Evolutionary conservation across 768 basidiomycete species (phyloP).

Genomic region (Tylopilus plumbeoviolaceoides): DNA sequence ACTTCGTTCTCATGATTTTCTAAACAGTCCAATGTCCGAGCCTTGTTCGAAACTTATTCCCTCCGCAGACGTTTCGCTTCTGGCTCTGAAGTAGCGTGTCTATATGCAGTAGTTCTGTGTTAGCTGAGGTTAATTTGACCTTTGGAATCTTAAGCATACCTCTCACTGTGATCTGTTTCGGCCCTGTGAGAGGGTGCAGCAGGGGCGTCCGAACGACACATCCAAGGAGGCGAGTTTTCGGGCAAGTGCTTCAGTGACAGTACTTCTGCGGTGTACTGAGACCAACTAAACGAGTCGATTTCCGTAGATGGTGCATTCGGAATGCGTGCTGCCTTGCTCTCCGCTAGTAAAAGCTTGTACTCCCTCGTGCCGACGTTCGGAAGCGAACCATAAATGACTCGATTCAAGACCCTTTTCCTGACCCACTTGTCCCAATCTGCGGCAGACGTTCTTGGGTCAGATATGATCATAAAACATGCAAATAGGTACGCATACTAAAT

Average conservation of each 20-base stretch:
- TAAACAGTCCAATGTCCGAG: too few relatives aligned
- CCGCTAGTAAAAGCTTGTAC: not conserved
- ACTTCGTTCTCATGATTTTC: too few relatives aligned
- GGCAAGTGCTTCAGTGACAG: too few relatives aligned
- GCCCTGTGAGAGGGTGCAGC: not conserved
- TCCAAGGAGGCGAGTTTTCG: not conserved
- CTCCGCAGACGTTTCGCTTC: not conserved
- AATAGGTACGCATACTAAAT: not conserved
- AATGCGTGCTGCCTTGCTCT: not conserved
- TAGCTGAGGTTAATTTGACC: not conserved
- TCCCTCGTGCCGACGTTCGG: not conserved
- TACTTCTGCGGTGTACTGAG: not conserved
- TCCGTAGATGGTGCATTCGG: not conserved
- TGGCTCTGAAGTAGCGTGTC: not conserved
- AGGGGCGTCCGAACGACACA: not conserved
- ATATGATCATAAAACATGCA: not conserved
- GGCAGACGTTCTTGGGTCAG: not conserved
- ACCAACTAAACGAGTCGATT: not conserved
- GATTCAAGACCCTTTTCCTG: rapidly evolving
- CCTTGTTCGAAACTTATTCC: not conserved
- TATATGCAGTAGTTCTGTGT: not conserved
- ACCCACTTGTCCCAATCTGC: not conserved
- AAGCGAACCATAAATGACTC: not conserved
- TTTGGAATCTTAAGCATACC: not conserved
- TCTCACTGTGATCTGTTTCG: not conserved